phyloP scores from a whole-genome alignment of 2,329 filamentous ascomycete genomes.

The Diaporthe capsici region DNA sequence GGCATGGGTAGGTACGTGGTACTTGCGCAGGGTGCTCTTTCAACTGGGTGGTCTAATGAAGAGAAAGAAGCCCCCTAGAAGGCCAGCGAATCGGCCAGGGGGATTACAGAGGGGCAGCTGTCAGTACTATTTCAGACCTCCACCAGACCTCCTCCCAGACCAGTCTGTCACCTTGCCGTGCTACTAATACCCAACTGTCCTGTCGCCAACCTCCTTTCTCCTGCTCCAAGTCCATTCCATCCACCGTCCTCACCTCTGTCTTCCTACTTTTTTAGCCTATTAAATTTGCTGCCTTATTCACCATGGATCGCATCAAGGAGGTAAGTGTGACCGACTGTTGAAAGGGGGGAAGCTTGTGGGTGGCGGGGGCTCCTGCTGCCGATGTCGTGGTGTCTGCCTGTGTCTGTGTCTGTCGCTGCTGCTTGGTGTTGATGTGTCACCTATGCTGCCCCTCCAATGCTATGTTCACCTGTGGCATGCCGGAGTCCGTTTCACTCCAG shows the following conservation, averaged over 20 bases:
- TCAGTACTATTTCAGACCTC: slow-evolving; percentile 41
- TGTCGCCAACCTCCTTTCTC: slow-evolving; percentile 37
- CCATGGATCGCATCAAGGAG: slow-evolving; percentile 92
- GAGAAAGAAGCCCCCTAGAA: slow-evolving; percentile 35
- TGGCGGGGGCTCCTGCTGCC: slow-evolving; percentile 12
- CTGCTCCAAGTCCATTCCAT: slow-evolving; percentile 45
- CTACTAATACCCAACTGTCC: slow-evolving; percentile 38
- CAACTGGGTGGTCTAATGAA: slow-evolving; percentile 28
- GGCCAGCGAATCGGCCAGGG: slow-evolving; percentile 41
- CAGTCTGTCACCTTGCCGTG: slow-evolving; percentile 40
- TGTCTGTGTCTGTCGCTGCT: slow-evolving; percentile 15
- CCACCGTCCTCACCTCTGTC: slow-evolving; percentile 32
- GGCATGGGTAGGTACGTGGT: slow-evolving; percentile 30
- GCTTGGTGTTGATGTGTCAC: slow-evolving; percentile 29
- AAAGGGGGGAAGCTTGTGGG: slow-evolving; percentile 30
- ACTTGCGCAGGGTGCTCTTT: slow-evolving; percentile 29
- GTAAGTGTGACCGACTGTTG: slow-evolving; percentile 65
- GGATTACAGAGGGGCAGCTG: slow-evolving; percentile 41
- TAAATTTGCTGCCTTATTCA: slow-evolving; percentile 48
- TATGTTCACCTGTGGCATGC: not conserved
- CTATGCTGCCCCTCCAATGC: slow-evolving; percentile 19
- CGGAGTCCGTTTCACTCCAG: slow-evolving; percentile 23
- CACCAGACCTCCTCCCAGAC: slow-evolving; percentile 39
- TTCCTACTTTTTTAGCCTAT: slow-evolving; percentile 11
- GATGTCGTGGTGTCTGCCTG: not conserved